A percentile compares a stretch with the other conserved stretches of the same genome.
These are phyloP conservation scores for Sicyos baderoa DNA, from an alignment of 306 rosid species.

Conservation along the genomic window DNA sequence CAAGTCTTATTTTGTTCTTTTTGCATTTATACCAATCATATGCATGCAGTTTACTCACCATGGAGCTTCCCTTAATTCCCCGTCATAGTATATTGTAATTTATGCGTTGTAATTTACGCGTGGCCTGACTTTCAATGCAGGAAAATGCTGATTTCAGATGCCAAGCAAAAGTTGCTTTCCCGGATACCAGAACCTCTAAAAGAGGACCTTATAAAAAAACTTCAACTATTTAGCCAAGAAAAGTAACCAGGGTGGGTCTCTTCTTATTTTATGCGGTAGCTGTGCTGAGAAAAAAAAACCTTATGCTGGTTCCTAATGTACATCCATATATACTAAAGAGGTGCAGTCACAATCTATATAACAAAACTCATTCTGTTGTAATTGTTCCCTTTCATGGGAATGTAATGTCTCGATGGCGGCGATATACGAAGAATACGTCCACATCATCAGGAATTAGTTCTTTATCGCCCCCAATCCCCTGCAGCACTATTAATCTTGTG, in stretches of 20 bases:
- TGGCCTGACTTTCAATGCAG: conserved; percentile 36
- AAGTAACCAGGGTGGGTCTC: conserved; percentile 31
- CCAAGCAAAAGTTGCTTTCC: conserved; percentile 43
- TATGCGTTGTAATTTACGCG: conserved; percentile 10
- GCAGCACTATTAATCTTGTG: conserved; percentile 16
- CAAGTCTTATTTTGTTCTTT: neutral
- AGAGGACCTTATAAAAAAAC: conserved; percentile 45
- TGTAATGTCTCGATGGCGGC: neutral
- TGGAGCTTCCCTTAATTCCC: conserved; percentile 15
- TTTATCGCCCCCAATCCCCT: neutral
- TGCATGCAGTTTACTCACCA: neutral
- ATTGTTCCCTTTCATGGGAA: conserved; percentile 1
- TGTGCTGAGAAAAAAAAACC: conserved; percentile 2
- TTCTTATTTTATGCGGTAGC: conserved; percentile 12
- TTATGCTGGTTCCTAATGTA: conserved; percentile 6
- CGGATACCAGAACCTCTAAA: conserved; percentile 59
- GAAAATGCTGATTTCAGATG: conserved; percentile 46
- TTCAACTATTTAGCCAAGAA: conserved; percentile 49
- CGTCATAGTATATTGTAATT: neutral
- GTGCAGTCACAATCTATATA: conserved; percentile 14
- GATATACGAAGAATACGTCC: conserved; percentile 6
- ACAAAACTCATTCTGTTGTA: conserved; percentile 5
- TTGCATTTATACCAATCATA: neutral
- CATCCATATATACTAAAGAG: conserved; percentile 8
- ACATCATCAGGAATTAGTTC: neutral